Evolutionary conservation across 1,139 yeast genomes (phyloP).

Genomic region (Blastobotrys apis): DNA sequence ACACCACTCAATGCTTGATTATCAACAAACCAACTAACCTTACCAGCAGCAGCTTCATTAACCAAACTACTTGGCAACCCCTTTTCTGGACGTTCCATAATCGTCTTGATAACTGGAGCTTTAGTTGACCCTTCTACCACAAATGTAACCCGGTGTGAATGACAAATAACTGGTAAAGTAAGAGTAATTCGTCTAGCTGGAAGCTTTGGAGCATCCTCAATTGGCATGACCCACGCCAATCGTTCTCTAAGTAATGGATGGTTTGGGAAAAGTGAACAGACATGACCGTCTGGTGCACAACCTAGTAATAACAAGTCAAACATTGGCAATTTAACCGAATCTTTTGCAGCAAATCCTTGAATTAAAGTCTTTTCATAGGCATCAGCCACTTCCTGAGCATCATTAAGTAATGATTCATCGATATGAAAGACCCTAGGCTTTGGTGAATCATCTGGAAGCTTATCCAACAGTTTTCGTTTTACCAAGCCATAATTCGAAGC

Average conservation of each 20-base stretch:
- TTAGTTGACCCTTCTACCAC: constrained; percentile 95
- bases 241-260: constrained; percentile 85
- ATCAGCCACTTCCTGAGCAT: constrained; percentile 94
- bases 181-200: constrained; percentile 85
- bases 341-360: constrained; percentile 91
- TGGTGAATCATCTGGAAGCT: constrained; percentile 45
- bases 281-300: constrained; percentile 98
- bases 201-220: constrained; percentile 86
- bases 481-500: constrained; percentile 91
- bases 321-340: constrained; percentile 90
- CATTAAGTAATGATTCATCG: constrained; percentile 68
- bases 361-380: constrained; percentile 80
- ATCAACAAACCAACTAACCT: constrained; percentile 96
- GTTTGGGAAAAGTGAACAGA: constrained; percentile 91
- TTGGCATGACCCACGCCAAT: constrained; percentile 95
- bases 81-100: constrained; percentile 96
- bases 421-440: constrained; percentile 77
- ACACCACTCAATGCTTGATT: constrained; percentile 89
- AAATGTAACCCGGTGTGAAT: constrained; percentile 86
- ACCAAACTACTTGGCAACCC: constrained; percentile 93
- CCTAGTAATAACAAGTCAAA: constrained; percentile 88
- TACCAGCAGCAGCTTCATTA: constrained; percentile 94
- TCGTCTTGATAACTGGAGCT: constrained; percentile 87
- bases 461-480: constrained; percentile 74
- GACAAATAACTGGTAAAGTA: constrained; percentile 92